Conservation (phyloP, 176 grass and related monocot species). For the Raddia distichophylla region DNA sequence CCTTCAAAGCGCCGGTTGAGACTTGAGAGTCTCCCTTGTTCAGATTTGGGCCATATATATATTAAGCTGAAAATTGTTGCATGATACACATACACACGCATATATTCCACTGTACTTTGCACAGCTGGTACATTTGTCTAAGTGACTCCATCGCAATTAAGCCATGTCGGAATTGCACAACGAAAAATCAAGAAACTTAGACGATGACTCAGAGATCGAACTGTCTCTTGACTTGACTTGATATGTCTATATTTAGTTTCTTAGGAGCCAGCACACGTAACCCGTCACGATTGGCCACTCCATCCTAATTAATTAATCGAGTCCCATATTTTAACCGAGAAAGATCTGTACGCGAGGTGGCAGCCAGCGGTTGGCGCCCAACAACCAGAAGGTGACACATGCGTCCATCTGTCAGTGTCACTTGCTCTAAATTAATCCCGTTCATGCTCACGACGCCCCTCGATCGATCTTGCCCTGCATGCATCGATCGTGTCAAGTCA, state of each 20-base stretch:
- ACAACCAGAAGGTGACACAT: constrained; percentile 29
- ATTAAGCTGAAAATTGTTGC: neutral
- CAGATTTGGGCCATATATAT: constrained; percentile 32
- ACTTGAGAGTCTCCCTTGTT: constrained; percentile 10
- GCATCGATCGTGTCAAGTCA: constrained; percentile 11
- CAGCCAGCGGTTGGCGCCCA: constrained; percentile 12
- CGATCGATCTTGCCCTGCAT: neutral
- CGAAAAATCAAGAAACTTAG: neutral
- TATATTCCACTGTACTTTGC: no score
- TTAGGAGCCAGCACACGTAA: neutral
- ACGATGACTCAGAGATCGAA: neutral
- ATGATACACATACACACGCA: no score
- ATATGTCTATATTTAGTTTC: neutral
- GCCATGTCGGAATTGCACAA: no score
- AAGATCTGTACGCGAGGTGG: constrained; percentile 11
- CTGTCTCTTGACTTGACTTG: neutral
- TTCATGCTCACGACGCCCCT: neutral
- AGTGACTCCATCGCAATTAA: no score
- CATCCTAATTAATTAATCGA: neutral
- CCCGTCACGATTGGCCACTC: constrained; percentile 14
- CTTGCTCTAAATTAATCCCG: neutral
- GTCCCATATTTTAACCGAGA: constrained; percentile 27
- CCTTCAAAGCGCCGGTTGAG: neutral
- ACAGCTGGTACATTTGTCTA: no score
- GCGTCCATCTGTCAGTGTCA: constrained; percentile 4